Conservation (phyloP, 345 rosid species). For the Pugionium dolabratum region DNA sequence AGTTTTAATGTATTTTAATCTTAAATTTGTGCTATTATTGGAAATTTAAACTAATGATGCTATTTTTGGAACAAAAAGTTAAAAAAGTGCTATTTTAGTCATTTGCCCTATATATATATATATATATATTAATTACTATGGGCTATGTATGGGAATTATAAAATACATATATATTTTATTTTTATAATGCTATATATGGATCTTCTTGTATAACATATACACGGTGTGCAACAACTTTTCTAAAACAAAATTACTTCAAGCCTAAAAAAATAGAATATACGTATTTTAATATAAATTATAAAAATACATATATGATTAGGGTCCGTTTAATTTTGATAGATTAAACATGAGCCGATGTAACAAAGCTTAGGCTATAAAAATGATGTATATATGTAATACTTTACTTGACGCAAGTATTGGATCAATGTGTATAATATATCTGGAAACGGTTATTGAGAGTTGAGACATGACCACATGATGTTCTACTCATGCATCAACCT, state of each 20-base stretch:
- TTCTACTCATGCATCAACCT: slow-evolving; percentile 1
- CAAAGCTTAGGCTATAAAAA: background rate
- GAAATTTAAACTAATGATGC: too few species aligned
- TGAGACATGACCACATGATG: slow-evolving; percentile 18
- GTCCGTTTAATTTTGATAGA: too few species aligned
- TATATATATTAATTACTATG: background rate
- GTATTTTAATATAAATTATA: too few species aligned
- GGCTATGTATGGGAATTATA: background rate
- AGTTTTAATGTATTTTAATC: too few species aligned
- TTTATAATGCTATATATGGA: background rate
- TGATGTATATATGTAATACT: background rate
- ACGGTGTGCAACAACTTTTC: too few species aligned
- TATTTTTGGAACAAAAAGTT: too few species aligned
- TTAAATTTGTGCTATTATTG: too few species aligned
- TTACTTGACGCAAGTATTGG: background rate
- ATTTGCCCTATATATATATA: background rate
- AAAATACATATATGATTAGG: too few species aligned
- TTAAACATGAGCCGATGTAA: background rate
- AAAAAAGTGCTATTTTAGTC: too few species aligned
- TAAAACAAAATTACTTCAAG: too few species aligned
- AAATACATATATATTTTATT: too few species aligned
- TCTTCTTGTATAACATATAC: background rate
- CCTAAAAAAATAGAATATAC: too few species aligned
- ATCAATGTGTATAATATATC: background rate
- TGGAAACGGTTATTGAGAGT: background rate